Conservation (phyloP, 1,139 yeast genomes). For the Yarrowia galli region DNA sequence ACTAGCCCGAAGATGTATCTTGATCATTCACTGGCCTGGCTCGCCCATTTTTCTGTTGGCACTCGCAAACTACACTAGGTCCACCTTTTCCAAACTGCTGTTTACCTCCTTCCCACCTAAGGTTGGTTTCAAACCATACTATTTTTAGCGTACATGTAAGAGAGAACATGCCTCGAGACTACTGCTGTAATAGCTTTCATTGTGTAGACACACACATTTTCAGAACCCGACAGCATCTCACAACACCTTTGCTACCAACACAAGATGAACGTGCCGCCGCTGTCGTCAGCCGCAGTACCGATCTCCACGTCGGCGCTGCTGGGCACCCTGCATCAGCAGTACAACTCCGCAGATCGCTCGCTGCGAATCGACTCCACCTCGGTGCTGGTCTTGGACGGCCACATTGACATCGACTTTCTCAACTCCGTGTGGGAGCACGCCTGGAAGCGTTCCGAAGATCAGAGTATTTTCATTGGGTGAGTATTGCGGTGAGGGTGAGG, state of each 20-base stretch:
- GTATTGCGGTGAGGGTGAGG: constrained; percentile 42
- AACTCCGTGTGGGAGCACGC: constrained; percentile 54
- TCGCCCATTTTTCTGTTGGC: too few species aligned
- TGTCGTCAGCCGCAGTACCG: constrained; percentile 47
- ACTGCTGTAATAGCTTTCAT: background rate
- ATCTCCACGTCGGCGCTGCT: constrained; percentile 51
- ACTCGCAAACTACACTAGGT: background rate
- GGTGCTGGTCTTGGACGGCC: constrained; percentile 47
- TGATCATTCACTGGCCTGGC: too few species aligned
- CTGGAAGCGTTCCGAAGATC: constrained; percentile 53
- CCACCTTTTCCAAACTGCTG: background rate
- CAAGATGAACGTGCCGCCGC: constrained; percentile 48
- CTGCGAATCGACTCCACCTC: constrained; percentile 51
- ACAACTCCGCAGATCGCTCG: constrained; percentile 47
- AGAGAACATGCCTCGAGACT: background rate
- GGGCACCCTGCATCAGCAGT: constrained; percentile 51
- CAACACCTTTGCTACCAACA: background rate
- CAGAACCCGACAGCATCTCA: background rate
- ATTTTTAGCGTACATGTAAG: constrained; percentile 9
- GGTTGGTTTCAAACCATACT: constrained; percentile 35
- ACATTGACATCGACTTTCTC: constrained; percentile 50
- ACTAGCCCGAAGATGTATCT: background rate
- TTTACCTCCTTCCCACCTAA: constrained; percentile 31
- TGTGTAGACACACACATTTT: background rate
- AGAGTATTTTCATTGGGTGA: constrained; percentile 51